phyloP scores from a whole-genome alignment of 148 eudicot species.

The Silene conica region DNA sequence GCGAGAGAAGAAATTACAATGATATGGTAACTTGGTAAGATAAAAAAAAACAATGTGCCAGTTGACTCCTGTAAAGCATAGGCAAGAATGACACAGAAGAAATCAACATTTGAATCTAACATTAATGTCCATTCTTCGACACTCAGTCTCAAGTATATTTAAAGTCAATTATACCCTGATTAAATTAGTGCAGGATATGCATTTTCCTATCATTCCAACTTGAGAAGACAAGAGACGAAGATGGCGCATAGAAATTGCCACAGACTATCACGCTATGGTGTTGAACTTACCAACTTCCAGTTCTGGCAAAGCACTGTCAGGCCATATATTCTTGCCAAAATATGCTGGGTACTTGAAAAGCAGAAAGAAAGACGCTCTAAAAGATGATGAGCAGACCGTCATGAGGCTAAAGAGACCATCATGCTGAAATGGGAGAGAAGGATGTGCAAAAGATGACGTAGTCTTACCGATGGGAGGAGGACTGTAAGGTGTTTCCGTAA shows the following conservation, averaged over 20 bases:
- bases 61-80: too few relatives aligned
- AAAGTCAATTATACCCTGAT: background rate
- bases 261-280: background rate
- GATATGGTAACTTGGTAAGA: too few relatives aligned
- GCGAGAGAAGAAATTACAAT: too few relatives aligned
- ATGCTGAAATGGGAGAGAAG: too few relatives aligned
- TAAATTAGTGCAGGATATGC: background rate
- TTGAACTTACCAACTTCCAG: constrained; percentile 71
- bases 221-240: background rate
- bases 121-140: background rate
- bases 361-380: background rate
- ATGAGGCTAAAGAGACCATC: background rate
- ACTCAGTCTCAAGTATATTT: background rate
- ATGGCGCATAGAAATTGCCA: constrained; percentile 1
- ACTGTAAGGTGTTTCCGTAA: too few relatives aligned
- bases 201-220: constrained; percentile 8
- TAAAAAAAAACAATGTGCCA: too few relatives aligned
- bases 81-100: background rate
- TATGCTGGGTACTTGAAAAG: constrained; percentile 78
- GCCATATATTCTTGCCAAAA: constrained; percentile 90
- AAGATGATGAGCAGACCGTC: background rate
- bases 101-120: constrained; percentile 3
- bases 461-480: too few relatives aligned
- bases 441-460: too few relatives aligned
- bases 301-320: constrained; percentile 67